Evolutionary conservation across 1,284 basidiomycete genomes (phyloP).

Genomic region (Hymenochaete sp.): DNA sequence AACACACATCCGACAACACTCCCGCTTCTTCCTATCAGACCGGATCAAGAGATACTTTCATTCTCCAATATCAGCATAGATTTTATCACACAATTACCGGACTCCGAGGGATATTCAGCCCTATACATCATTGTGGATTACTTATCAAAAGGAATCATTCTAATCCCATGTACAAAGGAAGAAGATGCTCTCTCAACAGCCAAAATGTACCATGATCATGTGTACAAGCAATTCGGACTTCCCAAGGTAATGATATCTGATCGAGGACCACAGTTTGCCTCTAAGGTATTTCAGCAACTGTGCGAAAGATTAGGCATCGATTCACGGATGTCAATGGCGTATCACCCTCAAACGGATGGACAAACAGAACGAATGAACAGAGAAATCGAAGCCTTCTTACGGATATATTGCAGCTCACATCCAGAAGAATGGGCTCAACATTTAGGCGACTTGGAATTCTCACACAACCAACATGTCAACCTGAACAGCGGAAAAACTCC

Average conservation of each 20-base stretch:
- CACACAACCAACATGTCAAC: too few relatives aligned
- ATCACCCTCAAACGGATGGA: slow-evolving; percentile 24
- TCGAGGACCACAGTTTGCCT: slow-evolving; percentile 29
- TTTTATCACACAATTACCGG: slow-evolving; percentile 25
- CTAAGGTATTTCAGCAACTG: slow-evolving; percentile 22
- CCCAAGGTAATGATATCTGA: slow-evolving; percentile 29
- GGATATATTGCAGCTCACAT: slow-evolving; percentile 19
- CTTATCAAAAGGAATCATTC: slow-evolving; percentile 26
- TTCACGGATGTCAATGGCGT: slow-evolving; percentile 2
- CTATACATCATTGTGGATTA: slow-evolving; percentile 32
- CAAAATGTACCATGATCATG: slow-evolving; percentile 20
- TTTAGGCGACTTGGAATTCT: slow-evolving; percentile 22
- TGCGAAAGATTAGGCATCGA: background rate
- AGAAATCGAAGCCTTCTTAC: slow-evolving; percentile 21
- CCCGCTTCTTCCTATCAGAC: slow-evolving; percentile 16
- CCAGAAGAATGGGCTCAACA: slow-evolving; percentile 27
- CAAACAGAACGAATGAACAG: slow-evolving; percentile 26
- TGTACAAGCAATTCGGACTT: slow-evolving; percentile 29
- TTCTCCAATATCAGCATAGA: slow-evolving; percentile 18
- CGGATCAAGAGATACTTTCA: slow-evolving; percentile 12
- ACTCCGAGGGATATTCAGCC: slow-evolving; percentile 26
- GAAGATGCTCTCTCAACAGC: slow-evolving; percentile 25
- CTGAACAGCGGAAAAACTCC: too few relatives aligned
- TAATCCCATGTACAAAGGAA: slow-evolving; percentile 25
- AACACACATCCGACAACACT: slow-evolving; percentile 12